Evolutionary conservation across 2,329 filamentous ascomycete species (phyloP).

Genomic region (Microthyrium microscopicum): DNA sequence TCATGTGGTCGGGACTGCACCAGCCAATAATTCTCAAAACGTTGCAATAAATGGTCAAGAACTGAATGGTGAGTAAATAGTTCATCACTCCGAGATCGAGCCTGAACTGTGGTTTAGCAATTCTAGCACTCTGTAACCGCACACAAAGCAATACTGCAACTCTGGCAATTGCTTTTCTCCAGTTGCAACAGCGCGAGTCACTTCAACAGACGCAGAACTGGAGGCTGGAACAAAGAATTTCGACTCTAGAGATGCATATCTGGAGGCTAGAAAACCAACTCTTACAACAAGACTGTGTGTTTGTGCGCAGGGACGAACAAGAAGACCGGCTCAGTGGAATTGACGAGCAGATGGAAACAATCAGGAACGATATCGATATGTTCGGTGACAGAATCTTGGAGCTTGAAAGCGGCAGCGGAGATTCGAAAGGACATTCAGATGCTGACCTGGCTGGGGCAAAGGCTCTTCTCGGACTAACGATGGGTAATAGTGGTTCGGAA

Average conservation of each 20-base stretch:
- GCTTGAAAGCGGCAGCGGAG: conserved; percentile 3
- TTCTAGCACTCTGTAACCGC: conserved; percentile 4
- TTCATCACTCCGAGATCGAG: conserved; percentile 1
- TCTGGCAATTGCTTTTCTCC: conserved; percentile 5
- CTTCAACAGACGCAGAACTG: conserved; percentile 4
- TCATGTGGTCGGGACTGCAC: conserved; percentile 2
- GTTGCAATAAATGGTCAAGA: conserved; percentile 1
- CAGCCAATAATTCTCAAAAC: conserved; percentile 1
- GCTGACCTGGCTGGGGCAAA: conserved; percentile 2
- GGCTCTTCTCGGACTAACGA: not conserved
- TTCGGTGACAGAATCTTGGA: conserved; percentile 6
- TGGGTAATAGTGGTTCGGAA: conserved; percentile 2
- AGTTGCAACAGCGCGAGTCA: conserved; percentile 4
- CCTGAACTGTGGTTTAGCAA: not conserved
- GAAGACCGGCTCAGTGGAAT: conserved; percentile 5
- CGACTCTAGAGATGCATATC: conserved; percentile 6
- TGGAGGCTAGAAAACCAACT: conserved; percentile 4
- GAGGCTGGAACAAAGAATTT: conserved; percentile 5
- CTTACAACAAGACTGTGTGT: conserved; percentile 6
- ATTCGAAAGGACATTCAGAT: conserved; percentile 4
- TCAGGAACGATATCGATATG: conserved; percentile 7
- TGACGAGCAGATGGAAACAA: conserved; percentile 6
- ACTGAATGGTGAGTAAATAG: conserved; percentile 1
- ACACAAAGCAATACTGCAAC: conserved; percentile 3
- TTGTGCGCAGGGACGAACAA: conserved; percentile 6